Evolutionary conservation across 768 basidiomycete genomes (phyloP).

Genomic region (Termitomyces sp.): DNA sequence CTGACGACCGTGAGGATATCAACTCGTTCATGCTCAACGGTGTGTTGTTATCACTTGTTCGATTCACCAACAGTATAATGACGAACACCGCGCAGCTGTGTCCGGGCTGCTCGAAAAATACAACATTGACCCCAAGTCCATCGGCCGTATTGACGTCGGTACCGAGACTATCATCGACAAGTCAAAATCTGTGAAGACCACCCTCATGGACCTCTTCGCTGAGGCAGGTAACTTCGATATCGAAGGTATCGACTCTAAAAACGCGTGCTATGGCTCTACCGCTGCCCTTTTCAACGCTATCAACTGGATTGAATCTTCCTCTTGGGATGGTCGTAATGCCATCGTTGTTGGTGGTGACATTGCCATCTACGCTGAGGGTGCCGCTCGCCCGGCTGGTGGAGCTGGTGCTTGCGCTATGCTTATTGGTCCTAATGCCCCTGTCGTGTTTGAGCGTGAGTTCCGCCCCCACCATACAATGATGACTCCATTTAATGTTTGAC

Average conservation of each 20-base stretch:
- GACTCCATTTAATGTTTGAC: slow-evolving; percentile 14
- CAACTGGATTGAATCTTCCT: slow-evolving; percentile 96
- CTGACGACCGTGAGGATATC: slow-evolving; percentile 98
- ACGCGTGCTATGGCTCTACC: slow-evolving; percentile 98
- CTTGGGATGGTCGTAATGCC: slow-evolving; percentile 97
- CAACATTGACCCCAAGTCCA: slow-evolving; percentile 93
- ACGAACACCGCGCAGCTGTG: slow-evolving; percentile 57
- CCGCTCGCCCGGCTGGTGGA: slow-evolving; percentile 93
- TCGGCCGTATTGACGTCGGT: slow-evolving; percentile 97
- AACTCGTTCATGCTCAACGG: slow-evolving; percentile 96
- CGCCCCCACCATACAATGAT: slow-evolving; percentile 1
- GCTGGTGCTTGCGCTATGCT: slow-evolving; percentile 94
- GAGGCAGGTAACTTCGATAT: slow-evolving; percentile 93
- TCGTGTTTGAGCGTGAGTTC: slow-evolving; percentile 90
- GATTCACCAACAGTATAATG: neutral
- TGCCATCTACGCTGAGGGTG: slow-evolving; percentile 95
- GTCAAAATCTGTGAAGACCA: slow-evolving; percentile 97
- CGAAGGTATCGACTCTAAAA: slow-evolving; percentile 98
- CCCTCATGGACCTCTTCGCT: slow-evolving; percentile 97
- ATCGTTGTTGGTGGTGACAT: slow-evolving; percentile 97
- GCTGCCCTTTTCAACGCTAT: slow-evolving; percentile 98
- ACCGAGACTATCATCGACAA: slow-evolving; percentile 99
- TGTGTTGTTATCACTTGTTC: slow-evolving; percentile 32
- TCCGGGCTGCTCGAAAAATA: slow-evolving; percentile 88
- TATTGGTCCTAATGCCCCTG: slow-evolving; percentile 93